phyloP scores from a whole-genome alignment of 371 early-diverging fungal genomes.

The Mortierella sp. region DNA sequence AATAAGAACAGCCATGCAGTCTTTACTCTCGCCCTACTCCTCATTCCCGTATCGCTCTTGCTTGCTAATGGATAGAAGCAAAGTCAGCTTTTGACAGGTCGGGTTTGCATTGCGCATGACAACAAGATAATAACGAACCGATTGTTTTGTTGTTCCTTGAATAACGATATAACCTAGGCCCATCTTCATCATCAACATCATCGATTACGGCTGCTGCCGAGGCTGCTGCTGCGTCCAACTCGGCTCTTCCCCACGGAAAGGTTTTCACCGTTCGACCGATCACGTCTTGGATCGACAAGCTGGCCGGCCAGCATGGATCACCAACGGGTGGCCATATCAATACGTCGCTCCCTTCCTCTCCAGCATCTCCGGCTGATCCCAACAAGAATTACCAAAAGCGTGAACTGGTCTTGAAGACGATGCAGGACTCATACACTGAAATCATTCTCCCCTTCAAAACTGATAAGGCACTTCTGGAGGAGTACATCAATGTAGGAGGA shows the following conservation, averaged over 20 bases:
- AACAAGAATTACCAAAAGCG: slow-evolving; percentile 39
- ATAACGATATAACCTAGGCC: not conserved
- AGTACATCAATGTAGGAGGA: slow-evolving; percentile 83
- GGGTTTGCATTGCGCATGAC: no score
- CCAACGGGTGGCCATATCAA: slow-evolving; percentile 27
- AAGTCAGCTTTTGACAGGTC: no score
- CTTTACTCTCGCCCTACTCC: no score
- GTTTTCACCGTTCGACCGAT: slow-evolving; percentile 60
- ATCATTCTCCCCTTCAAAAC: slow-evolving; percentile 84
- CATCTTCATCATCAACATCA: not conserved
- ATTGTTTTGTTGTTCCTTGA: not conserved
- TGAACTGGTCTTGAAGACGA: slow-evolving; percentile 65
- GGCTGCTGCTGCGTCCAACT: slow-evolving; percentile 11
- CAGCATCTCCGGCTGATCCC: slow-evolving; percentile 17
- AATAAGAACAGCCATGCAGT: no score
- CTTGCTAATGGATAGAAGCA: slow-evolving; percentile 20
- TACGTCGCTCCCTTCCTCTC: slow-evolving; percentile 10
- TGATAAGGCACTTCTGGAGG: slow-evolving; percentile 78
- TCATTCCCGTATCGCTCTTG: slow-evolving; percentile 28
- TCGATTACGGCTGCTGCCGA: slow-evolving; percentile 8
- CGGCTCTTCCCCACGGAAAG: slow-evolving; percentile 46
- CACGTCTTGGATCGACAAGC: slow-evolving; percentile 60
- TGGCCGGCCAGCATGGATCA: slow-evolving; percentile 37
- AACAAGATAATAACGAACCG: not conserved
- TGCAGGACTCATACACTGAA: slow-evolving; percentile 85